A percentile compares a stretch with the other conserved stretches of the same genome.
Evolutionary conservation across 768 basidiomycete species (phyloP).

Genomic region (Agaricus sinodeliciosus): DNA sequence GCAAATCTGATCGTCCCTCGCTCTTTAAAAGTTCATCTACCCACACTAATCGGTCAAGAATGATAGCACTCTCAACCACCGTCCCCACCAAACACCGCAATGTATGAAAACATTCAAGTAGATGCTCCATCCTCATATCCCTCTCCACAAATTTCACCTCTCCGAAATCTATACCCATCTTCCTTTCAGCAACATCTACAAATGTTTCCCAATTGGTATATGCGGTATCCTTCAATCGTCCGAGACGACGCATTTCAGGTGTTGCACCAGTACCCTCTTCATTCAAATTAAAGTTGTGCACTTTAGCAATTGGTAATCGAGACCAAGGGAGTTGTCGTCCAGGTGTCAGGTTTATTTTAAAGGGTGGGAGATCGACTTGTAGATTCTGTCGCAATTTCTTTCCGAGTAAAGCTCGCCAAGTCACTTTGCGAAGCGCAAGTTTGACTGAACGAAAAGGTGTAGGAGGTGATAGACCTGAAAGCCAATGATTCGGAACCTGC

Average conservation of each 20-base stretch:
- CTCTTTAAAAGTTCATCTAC: conserved; percentile 23
- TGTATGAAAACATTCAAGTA: conserved; percentile 54
- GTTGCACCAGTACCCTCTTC: conserved; percentile 2
- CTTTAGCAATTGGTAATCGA: conserved; percentile 12
- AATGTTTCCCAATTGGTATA: conserved; percentile 48
- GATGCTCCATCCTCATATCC: conserved; percentile 24
- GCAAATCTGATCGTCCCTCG: background rate
- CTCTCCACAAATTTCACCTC: conserved; percentile 3
- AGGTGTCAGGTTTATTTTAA: background rate
- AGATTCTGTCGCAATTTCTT: background rate
- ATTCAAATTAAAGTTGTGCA: background rate
- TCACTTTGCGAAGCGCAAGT: conserved; percentile 61
- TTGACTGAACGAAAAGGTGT: conserved; percentile 26
- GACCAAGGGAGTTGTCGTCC: conserved; percentile 14
- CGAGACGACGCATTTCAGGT: conserved; percentile 19
- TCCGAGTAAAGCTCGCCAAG: conserved; percentile 59
- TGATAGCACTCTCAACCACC: conserved; percentile 56
- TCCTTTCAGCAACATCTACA: conserved; percentile 21
- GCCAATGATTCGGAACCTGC: conserved; percentile 64
- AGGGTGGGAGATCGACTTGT: background rate
- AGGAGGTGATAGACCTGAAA: conserved; percentile 16
- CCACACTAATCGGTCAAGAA: conserved; percentile 59
- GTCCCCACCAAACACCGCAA: conserved; percentile 67
- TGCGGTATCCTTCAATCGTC: conserved; percentile 42
- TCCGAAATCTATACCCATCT: conserved; percentile 21